A percentile compares a stretch with the other conserved stretches of the same genome.
phyloP scores from a whole-genome alignment of 352 stramenopile species.

The Achlya hypogyna region DNA sequence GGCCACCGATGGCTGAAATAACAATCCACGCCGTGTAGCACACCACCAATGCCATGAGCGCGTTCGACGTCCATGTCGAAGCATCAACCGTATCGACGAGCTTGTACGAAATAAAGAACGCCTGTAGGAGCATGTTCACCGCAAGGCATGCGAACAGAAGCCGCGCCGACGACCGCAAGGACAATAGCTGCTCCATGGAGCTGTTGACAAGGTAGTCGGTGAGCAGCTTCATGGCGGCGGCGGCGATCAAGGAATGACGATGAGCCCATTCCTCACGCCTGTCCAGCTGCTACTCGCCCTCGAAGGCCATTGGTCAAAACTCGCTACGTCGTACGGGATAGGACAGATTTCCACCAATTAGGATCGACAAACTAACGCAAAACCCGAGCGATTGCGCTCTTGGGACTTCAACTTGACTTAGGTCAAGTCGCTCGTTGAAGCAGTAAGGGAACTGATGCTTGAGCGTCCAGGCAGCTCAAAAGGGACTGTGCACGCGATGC shows the following conservation, averaged over 20 bases:
- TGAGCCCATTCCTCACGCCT: neutral
- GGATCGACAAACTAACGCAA: too few species aligned
- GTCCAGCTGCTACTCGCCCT: neutral
- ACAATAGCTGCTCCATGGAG: constrained; percentile 14
- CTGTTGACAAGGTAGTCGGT: neutral
- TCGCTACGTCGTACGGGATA: neutral
- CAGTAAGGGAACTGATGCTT: too few species aligned
- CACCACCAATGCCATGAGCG: neutral
- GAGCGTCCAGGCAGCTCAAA: too few species aligned
- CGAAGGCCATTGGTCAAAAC: neutral
- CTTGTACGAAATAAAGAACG: constrained; percentile 14
- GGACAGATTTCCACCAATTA: neutral
- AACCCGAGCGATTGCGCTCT: too few species aligned
- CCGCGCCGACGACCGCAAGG: neutral
- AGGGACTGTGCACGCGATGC: too few species aligned
- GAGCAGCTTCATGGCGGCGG: neutral
- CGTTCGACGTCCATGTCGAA: neutral
- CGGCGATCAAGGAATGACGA: neutral
- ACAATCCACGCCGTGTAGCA: constrained; percentile 15
- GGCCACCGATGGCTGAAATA: neutral
- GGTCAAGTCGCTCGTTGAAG: too few species aligned
- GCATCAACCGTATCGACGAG: constrained; percentile 5
- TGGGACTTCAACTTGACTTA: too few species aligned
- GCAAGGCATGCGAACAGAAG: constrained; percentile 17
- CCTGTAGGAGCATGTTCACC: constrained; percentile 19